Evolutionary conservation across 2,329 filamentous ascomycete species (phyloP).

Genomic region (Corinectria fuckeliana): DNA sequence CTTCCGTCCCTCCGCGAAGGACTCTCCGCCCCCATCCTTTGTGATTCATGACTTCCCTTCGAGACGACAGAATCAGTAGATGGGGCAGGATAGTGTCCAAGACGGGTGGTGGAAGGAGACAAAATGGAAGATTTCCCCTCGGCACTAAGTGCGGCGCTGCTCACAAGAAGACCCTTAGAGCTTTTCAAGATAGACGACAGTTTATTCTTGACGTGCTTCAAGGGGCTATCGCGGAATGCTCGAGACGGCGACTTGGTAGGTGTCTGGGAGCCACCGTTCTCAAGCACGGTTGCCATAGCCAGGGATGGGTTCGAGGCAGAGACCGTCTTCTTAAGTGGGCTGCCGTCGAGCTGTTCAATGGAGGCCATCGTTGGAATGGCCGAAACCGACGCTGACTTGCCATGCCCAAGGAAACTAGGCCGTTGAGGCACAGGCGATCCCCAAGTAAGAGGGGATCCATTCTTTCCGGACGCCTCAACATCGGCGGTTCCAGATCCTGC

Average conservation of each 20-base stretch:
- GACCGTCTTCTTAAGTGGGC: conserved; percentile 62
- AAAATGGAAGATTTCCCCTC: conserved; percentile 65
- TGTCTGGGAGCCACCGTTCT: conserved; percentile 52
- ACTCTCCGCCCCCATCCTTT: conserved; percentile 21
- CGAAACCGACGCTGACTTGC: conserved; percentile 70
- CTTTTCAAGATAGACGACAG: conserved; percentile 89
- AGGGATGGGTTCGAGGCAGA: conserved; percentile 65
- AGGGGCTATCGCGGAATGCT: conserved; percentile 72
- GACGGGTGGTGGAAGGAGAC: conserved; percentile 58
- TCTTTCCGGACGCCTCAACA: conserved; percentile 5
- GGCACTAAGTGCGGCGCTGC: conserved; percentile 69
- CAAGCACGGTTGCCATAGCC: conserved; percentile 51
- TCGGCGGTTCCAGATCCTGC: conserved; percentile 49
- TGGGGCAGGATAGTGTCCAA: conserved; percentile 51
- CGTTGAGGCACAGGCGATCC: conserved; percentile 21
- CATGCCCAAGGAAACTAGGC: conserved; percentile 44
- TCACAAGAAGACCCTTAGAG: conserved; percentile 85
- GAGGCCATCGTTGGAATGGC: conserved; percentile 48
- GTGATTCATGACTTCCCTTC: conserved; percentile 32
- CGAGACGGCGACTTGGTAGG: conserved; percentile 64
- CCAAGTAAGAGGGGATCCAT: conserved; percentile 22
- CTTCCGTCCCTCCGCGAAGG: conserved; percentile 42
- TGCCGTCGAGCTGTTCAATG: conserved; percentile 26
- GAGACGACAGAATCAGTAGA: conserved; percentile 57
- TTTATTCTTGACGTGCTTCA: conserved; percentile 93